These are phyloP conservation scores for Colletotrichum endophyticum DNA, from an alignment of 2,329 filamentous ascomycete species.

Conservation along the genomic window DNA sequence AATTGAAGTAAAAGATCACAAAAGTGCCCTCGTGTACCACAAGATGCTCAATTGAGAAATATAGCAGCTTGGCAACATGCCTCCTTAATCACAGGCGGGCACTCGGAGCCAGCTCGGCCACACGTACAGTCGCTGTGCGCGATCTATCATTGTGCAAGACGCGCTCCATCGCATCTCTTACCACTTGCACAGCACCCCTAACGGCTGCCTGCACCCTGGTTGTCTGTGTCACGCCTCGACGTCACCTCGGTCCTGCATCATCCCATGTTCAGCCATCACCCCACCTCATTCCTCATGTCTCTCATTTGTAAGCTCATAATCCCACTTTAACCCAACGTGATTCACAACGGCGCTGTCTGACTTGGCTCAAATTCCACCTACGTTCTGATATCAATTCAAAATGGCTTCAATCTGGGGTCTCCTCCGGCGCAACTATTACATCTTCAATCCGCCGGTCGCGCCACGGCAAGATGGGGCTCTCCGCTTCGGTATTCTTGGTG, in stretches of 20 bases:
- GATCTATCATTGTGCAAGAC: neutral
- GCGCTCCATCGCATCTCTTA: neutral
- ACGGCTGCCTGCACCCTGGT: neutral
- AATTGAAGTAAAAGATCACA: slow-evolving; percentile 13
- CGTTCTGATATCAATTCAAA: neutral
- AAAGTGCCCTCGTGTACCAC: neutral
- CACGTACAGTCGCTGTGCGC: neutral
- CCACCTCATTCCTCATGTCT: neutral
- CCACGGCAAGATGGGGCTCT: slow-evolving; percentile 27
- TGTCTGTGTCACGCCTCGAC: neutral
- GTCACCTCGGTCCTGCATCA: neutral
- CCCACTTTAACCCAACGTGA: neutral
- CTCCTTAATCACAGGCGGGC: neutral
- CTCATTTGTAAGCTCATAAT: neutral
- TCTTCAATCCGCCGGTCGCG: neutral
- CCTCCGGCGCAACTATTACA: slow-evolving; percentile 2
- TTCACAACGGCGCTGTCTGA: neutral
- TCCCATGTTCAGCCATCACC: neutral
- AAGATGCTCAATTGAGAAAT: neutral
- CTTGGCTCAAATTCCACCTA: neutral
- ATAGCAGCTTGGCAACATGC: neutral
- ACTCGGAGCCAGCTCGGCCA: neutral
- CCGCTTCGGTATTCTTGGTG: slow-evolving; percentile 46
- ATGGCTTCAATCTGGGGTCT: slow-evolving; percentile 11
- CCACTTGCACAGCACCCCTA: neutral